Evolutionary conservation across 2,329 filamentous ascomycete species (phyloP), one percentile per base, ranked within the genome.

Genomic region (Bretziella fagacearum): DNA sequence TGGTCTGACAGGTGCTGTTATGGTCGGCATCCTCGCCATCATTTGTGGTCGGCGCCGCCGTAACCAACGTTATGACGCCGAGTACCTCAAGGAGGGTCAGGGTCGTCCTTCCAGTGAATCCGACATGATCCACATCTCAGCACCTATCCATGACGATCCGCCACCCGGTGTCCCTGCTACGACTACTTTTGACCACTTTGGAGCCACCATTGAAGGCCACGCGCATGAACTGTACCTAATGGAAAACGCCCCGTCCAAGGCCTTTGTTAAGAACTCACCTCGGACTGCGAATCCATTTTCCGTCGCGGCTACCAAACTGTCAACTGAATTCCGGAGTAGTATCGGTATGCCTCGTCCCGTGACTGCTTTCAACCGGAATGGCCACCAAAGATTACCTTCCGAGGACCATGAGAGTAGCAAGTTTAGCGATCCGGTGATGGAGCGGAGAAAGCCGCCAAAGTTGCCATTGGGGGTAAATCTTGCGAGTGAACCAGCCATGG

Each of bases 1-100:
- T 3, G 77, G 73, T 4, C 63, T 67, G 8, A 64, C 67, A 3
- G 70, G 68, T 3, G 67, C 66, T 1, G 60, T 68, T 3, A 58
- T 66, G 3, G 53, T 79, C 15, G 69, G 65, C 4, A 54, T 74
- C 23, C 63, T 62, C 3, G 56, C 71, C 10, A 65, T 75, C 20
- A 53, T 72, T 6, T 47, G 71, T 11, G 62, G 64, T 3, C 62
- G 67, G 39, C 60, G 58, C 44, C 55, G 59, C 6, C 65, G 69
- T n/a, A 62, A 60, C 43, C 62, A 58, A 54, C 63, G 59, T 17
- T 63, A 63, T 22, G 42, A 45, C 18, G 44, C 59, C 54, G 23
- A 59, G 60, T 15, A 54, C 58, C 42, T 62, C 62, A 52, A 62
- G 32, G 27, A 27, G 22, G 39, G 8, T 22, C 20, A 18, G 26